Conservation (phyloP, 2,329 filamentous ascomycete species). For the Exophiala spinifera region DNA sequence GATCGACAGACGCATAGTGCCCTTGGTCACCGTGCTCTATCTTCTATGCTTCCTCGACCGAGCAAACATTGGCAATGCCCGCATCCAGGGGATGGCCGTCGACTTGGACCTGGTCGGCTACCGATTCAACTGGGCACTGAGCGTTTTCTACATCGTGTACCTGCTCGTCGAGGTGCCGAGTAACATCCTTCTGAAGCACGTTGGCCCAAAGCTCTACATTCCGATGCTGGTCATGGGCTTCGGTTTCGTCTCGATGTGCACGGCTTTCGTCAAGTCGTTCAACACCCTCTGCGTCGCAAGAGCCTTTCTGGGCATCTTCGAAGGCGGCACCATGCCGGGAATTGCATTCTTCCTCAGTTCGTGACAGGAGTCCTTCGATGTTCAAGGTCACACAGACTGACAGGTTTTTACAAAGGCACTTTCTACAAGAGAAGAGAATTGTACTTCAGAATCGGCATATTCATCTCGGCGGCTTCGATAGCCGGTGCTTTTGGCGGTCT, state of each 20-base stretch:
- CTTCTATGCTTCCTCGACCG: constrained; percentile 65
- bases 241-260: constrained; percentile 40
- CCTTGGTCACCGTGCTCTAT: constrained; percentile 3
- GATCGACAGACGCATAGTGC: not conserved
- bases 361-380: not conserved
- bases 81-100: constrained; percentile 29
- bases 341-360: constrained; percentile 59
- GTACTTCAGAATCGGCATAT: constrained; percentile 43
- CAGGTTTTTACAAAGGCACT: constrained; percentile 26
- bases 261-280: constrained; percentile 52
- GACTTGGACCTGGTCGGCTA: constrained; percentile 34
- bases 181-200: constrained; percentile 55
- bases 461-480: constrained; percentile 46
- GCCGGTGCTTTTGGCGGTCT: constrained; percentile 52
- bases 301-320: constrained; percentile 48
- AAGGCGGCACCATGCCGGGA: constrained; percentile 29
- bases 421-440: constrained; percentile 50
- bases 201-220: constrained; percentile 66
- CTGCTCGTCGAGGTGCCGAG: constrained; percentile 52
- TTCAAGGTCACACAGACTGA: constrained; percentile 46
- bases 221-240: constrained; percentile 25
- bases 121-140: constrained; percentile 50
- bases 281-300: constrained; percentile 48
- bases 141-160: constrained; percentile 55
- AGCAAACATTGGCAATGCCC: constrained; percentile 38